Evolutionary conservation across 371 early-diverging fungal species (phyloP).

Genomic region (Funneliformis caledonium): DNA sequence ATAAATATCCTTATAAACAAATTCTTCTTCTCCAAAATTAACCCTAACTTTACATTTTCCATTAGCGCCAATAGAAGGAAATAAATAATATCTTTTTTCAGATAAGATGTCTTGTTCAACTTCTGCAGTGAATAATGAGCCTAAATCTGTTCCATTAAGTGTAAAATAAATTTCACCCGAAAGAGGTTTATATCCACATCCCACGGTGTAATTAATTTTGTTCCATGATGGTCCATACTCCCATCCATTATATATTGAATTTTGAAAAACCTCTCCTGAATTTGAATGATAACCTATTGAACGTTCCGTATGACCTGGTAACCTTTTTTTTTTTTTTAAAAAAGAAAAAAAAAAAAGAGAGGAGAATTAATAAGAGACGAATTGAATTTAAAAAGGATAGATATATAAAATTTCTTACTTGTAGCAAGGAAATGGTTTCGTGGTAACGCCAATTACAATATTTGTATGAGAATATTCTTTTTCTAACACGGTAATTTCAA

Average conservation of each 20-base stretch:
- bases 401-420: neutral
- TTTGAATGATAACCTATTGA: constrained; percentile 75
- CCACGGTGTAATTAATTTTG: constrained; percentile 72
- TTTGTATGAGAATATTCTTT: constrained; percentile 54
- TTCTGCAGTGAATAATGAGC: constrained; percentile 48
- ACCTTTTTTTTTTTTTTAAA: neutral
- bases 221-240: constrained; percentile 62
- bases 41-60: constrained; percentile 66
- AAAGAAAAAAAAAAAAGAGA: neutral
- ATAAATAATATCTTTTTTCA: constrained; percentile 54
- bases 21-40: constrained; percentile 61
- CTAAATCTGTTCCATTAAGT: constrained; percentile 66
- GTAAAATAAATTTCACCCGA: constrained; percentile 79
- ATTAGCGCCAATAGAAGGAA: constrained; percentile 67
- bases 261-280: constrained; percentile 64
- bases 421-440: constrained; percentile 65
- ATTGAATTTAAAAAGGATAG: neutral
- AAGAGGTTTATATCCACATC: constrained; percentile 77
- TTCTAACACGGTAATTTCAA: constrained; percentile 25
- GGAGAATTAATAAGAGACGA: too few species aligned
- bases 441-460: constrained; percentile 66
- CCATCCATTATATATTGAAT: constrained; percentile 63
- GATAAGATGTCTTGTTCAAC: constrained; percentile 52
- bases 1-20: neutral
- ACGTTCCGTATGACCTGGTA: constrained; percentile 59